Evolutionary conservation across 2,329 filamentous ascomycete species (phyloP), one percentile per base, ranked within the genome.

Genomic region (Xylaria polymorpha): DNA sequence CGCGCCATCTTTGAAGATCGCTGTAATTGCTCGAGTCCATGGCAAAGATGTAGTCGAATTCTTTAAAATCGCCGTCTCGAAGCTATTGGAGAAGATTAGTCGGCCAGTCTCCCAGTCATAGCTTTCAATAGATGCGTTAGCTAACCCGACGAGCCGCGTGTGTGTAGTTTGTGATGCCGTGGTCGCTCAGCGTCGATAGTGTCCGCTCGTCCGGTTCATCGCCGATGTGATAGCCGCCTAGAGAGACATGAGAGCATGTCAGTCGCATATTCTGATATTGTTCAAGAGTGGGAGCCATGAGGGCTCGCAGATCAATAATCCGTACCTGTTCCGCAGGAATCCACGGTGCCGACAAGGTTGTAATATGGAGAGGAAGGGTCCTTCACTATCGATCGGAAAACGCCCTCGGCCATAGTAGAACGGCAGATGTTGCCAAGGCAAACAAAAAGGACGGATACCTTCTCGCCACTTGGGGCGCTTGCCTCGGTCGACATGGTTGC

Each of bases 341-440:
- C 96, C 74, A 98, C 89, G 68, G 83, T 83, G 18, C 83, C 83
- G 77, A 98, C 89, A 69, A 85, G 82, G 56, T 81, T 84, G 75
- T 86, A 84, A 76, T 89, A 89, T 29, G 87, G 84, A 56, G 87
- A 81, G 74, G 75, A 71, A 39, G 73, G 81, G 67, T 91, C 87
- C 73, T 87, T 85, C 48, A 87, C 86, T 48, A 96, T 83, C 69
- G 90, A 88, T 67, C 90, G 89, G 83, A 99, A 98, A 73, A 97
- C 92, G 59, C 93, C 96, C 84, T 98, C 95, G 55, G 94, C 94
- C 96, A 99, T 98, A 39, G 96, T 93, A 8, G 94, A 97, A 69
- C 88, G 86, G 79, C 94, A 99, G 77, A 98, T 98, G 81, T 99
- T 99, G 80, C 96, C 96, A 41, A 98, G 87, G 82, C 96, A 99